Base-by-base conservation (phyloP, 1,284 basidiomycete genomes). In the Pisolithus thermaeus region DNA sequence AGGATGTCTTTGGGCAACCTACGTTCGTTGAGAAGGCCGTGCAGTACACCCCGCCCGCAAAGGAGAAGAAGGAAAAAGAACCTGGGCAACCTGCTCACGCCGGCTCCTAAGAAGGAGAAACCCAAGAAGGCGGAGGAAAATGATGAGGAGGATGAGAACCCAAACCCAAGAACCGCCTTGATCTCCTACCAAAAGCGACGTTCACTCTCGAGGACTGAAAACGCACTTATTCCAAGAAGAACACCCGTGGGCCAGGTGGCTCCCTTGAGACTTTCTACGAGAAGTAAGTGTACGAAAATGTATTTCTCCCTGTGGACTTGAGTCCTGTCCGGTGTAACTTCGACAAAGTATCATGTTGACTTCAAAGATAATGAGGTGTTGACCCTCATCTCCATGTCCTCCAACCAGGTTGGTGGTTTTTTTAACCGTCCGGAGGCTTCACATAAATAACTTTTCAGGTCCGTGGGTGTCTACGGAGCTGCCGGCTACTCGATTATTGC, bases 181-280 rank as follows among this genome's bases (percentile, higher is more conserved):
- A 97, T 59, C 78, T 80, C 56, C 82, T 97, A 51, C 92, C 95
- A 60, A 96, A 96, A 76, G 92, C 90, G 18, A 74, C 80, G 14
- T 90, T 97, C 77, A 93, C 93, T 77, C 85, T 98, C 53, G 95
- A 98, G 72, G 94, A 97, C 75, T 97, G 92, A 91, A 98, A 98
- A 77, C 85, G 93, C 50, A 87, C 90, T 53, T 98, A 98, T 80
- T 97, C 93, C 62, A 98, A 98, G 87, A 87, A 89, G 73, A 94
- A 97, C 52, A 97, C 95, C 37, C 84, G 90, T 53, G 88, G 87
- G 37, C 58, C 84, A 20, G 83, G 70, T 47, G 89, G 89, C 53
- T 63, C 87, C 43, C 59, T 91, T 23, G 87, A 92, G 69, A 95
- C 90, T 91, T 87, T 95, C 81, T 92, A 94, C 78, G 66, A 91